Evolutionary conservation across 2,329 filamentous ascomycete genomes (phyloP).

Genomic region (Albifimbria verrucaria): DNA sequence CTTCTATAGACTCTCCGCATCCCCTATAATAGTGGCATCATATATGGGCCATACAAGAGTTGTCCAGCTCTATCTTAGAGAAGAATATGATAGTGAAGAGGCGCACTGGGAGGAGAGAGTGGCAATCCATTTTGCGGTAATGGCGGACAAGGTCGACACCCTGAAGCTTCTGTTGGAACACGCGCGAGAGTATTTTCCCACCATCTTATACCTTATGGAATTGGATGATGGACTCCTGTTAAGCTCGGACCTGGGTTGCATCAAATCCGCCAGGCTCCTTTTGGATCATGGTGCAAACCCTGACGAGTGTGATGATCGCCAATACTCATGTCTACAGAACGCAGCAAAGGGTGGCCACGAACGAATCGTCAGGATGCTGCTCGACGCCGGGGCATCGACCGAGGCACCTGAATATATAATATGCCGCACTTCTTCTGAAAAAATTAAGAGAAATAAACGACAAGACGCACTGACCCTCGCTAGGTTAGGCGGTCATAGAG

Average conservation of each 20-base stretch:
- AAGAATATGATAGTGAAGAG: background rate
- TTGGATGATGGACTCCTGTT: background rate
- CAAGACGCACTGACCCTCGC: background rate
- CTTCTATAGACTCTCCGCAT: background rate
- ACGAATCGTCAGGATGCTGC: background rate
- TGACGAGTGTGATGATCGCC: background rate
- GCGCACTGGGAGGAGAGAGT: background rate
- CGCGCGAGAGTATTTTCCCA: background rate
- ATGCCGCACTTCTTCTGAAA: background rate
- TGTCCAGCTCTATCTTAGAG: background rate
- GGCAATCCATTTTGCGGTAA: background rate
- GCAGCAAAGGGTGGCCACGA: background rate
- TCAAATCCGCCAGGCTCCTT: background rate
- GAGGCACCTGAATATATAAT: background rate
- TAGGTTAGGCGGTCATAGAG: background rate
- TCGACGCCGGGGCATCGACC: background rate
- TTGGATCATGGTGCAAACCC: background rate
- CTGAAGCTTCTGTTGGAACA: background rate
- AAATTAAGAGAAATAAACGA: background rate
- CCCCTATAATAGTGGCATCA: background rate
- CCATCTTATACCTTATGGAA: background rate
- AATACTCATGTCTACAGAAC: background rate
- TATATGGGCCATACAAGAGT: background rate
- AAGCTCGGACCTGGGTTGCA: background rate
- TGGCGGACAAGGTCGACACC: background rate